These are phyloP conservation scores for Trypanosoma scelopori DNA, from an alignment of 208 protist species.

Conservation along the genomic window DNA sequence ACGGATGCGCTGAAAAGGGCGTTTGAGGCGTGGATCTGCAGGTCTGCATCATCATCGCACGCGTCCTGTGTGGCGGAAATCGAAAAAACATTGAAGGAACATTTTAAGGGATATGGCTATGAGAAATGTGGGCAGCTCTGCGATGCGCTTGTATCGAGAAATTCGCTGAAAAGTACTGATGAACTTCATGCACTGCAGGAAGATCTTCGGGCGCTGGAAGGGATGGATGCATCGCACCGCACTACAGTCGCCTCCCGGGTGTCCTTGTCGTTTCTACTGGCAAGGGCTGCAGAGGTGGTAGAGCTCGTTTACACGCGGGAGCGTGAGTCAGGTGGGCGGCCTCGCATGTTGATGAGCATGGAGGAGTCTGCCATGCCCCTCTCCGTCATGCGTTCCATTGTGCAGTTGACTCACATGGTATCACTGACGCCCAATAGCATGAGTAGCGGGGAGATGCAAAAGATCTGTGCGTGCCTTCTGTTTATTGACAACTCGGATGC, in stretches of 20 bases:
- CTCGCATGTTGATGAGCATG: slow-evolving; percentile 4
- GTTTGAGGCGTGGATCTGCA: slow-evolving; percentile 26
- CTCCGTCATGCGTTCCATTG: slow-evolving; percentile 22
- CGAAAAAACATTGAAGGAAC: slow-evolving; percentile 21
- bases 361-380: slow-evolving; percentile 14
- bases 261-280: slow-evolving; percentile 20
- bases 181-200: slow-evolving; percentile 18
- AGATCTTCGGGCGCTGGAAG: slow-evolving; percentile 2
- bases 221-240: slow-evolving; percentile 1
- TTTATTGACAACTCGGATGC: slow-evolving; percentile 15
- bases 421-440: slow-evolving; percentile 9
- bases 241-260: slow-evolving; percentile 10
- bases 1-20: slow-evolving; percentile 18
- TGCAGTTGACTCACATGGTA: slow-evolving; percentile 9
- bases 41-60: not conserved
- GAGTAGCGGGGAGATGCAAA: slow-evolving; percentile 7
- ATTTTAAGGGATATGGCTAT: slow-evolving; percentile 29
- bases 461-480: slow-evolving; percentile 5
- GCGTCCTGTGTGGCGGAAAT: slow-evolving; percentile 11
- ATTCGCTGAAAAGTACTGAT: slow-evolving; percentile 4
- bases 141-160: slow-evolving; percentile 18
- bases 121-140: slow-evolving; percentile 22
- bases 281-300: slow-evolving; percentile 12
- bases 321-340: not conserved
- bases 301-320: slow-evolving; percentile 7